These are phyloP conservation scores for Stentor roeselii DNA, from an alignment of 73 alveolate species.

Conservation along the genomic window DNA sequence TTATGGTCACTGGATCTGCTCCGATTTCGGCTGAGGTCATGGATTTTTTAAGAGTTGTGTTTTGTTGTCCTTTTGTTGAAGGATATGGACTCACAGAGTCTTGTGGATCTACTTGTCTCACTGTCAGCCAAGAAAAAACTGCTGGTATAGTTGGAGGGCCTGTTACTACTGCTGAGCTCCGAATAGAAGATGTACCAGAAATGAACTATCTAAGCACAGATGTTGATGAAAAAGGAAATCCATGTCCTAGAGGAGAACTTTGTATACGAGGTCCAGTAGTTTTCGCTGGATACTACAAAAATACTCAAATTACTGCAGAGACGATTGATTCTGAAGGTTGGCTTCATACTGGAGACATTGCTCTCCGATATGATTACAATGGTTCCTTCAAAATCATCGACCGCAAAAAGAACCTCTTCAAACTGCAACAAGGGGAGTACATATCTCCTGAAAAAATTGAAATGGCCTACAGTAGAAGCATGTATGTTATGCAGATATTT, in stretches of 20 bases:
- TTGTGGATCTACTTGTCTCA: constrained; percentile 52
- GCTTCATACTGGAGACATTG: constrained; percentile 90
- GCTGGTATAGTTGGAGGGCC: constrained; percentile 79
- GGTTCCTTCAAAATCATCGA: constrained; percentile 78
- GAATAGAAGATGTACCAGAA: constrained; percentile 66
- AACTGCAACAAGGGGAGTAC: constrained; percentile 73
- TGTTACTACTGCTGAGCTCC: constrained; percentile 49
- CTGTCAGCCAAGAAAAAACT: constrained; percentile 54
- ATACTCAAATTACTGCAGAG: constrained; percentile 43
- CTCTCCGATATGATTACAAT: constrained; percentile 47
- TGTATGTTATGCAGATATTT: constrained; percentile 46
- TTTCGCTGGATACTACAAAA: constrained; percentile 57
- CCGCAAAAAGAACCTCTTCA: constrained; percentile 79
- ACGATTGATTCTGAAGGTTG: constrained; percentile 78
- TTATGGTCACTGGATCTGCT: constrained; percentile 76
- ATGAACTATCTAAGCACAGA: constrained; percentile 60
- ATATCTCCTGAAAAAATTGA: constrained; percentile 80
- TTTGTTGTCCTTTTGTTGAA: constrained; percentile 52
- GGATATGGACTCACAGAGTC: constrained; percentile 73
- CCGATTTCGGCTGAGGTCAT: constrained; percentile 72
- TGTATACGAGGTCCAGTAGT: constrained; percentile 58
- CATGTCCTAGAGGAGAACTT: constrained; percentile 35
- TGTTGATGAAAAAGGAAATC: constrained; percentile 57
- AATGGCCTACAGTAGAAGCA: constrained; percentile 36
- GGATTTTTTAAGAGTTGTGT: constrained; percentile 45